These are phyloP conservation scores for Aspergillus wentii DNA, from an alignment of 495 filamentous ascomycete genomes.

Conservation along the genomic window DNA sequence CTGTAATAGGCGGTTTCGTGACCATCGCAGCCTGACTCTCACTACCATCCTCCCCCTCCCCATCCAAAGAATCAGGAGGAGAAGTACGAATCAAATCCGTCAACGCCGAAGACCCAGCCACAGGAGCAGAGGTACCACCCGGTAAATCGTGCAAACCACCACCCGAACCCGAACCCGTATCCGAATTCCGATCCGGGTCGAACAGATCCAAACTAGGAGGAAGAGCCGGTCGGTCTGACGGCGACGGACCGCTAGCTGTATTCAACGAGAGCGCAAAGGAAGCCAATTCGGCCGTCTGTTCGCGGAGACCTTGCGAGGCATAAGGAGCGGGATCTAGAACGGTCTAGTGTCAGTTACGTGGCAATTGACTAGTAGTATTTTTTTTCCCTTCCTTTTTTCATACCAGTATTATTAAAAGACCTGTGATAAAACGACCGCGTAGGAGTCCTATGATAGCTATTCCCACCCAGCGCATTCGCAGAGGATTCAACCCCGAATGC, in stretches of 20 bases:
- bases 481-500: conserved; percentile 31
- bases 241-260: conserved; percentile 15
- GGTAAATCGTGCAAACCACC: not conserved
- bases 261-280: conserved; percentile 67
- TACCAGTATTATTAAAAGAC: conserved; percentile 52
- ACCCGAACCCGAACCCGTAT: conserved; percentile 2
- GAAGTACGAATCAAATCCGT: conserved; percentile 60
- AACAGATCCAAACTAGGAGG: conserved; percentile 36
- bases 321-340: conserved; percentile 64
- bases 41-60: conserved; percentile 8
- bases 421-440: conserved; percentile 76
- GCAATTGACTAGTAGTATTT: not conserved
- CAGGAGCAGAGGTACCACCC: not conserved
- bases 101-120: conserved; percentile 54
- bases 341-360: conserved; percentile 26
- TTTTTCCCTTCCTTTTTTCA: conserved; percentile 5
- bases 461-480: conserved; percentile 27
- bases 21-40: conserved; percentile 5
- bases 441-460: conserved; percentile 60
- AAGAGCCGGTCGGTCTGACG: conserved; percentile 27
- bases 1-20: not conserved
- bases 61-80: conserved; percentile 27
- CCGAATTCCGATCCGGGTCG: not conserved
- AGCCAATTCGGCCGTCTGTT: conserved; percentile 88
- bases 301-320: conserved; percentile 70